Conservation (phyloP, 225 moss, liverwort and hornwort genomes). For the Ulota crispa region DNA sequence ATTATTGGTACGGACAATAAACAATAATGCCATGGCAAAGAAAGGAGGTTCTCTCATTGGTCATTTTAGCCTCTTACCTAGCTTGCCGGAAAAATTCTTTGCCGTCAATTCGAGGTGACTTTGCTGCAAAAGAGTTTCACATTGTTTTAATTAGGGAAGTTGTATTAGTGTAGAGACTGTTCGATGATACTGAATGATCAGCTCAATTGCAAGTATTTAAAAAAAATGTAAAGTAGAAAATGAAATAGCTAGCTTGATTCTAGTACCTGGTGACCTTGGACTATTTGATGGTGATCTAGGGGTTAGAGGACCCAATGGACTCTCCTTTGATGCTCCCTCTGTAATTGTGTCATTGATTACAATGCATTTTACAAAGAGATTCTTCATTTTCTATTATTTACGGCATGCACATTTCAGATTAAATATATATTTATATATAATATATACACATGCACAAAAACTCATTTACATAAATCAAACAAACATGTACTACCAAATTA, state of each 20-base stretch:
- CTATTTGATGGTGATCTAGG: conserved; percentile 12
- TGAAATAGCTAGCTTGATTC: not conserved
- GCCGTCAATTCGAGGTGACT: conserved; percentile 21
- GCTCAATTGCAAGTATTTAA: no score
- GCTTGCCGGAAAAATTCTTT: conserved; percentile 44
- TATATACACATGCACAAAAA: no score
- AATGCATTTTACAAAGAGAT: not conserved
- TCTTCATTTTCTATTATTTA: not conserved
- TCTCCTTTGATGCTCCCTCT: conserved; percentile 7
- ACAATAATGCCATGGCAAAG: not conserved
- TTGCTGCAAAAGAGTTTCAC: conserved; percentile 17
- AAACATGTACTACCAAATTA: not conserved
- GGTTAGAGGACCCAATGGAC: not conserved
- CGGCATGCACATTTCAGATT: not conserved
- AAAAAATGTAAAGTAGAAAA: not conserved
- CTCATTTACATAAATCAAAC: no score
- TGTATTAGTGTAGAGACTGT: not conserved
- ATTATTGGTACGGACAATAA: not conserved
- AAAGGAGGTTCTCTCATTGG: not conserved
- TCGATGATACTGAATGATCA: not conserved
- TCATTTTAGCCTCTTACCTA: conserved; percentile 18
- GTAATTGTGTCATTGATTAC: not conserved
- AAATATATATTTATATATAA: not conserved
- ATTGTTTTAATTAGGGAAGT: not conserved
- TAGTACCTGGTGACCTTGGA: conserved; percentile 14